phyloP scores from a whole-genome alignment of 768 basidiomycete genomes.

The Russula sp. region DNA sequence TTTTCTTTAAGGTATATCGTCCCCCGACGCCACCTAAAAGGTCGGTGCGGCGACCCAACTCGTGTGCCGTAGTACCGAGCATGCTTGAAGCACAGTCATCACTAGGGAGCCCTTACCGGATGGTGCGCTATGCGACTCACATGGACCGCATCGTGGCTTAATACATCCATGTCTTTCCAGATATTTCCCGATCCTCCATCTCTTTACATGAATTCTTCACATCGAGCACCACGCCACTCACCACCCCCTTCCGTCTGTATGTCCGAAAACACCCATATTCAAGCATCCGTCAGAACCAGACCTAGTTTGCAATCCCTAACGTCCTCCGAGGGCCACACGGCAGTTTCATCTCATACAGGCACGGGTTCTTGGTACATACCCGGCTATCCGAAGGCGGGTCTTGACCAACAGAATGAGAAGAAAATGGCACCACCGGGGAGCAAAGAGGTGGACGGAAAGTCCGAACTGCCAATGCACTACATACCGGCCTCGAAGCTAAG shows the following conservation, averaged over 20 bases:
- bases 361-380: slow-evolving; percentile 25
- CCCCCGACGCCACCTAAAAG: slow-evolving; percentile 38
- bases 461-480: slow-evolving; percentile 26
- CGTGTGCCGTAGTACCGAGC: slow-evolving; percentile 11
- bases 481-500: slow-evolving; percentile 22
- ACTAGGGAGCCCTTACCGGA: slow-evolving; percentile 19
- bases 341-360: slow-evolving; percentile 20
- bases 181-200: slow-evolving; percentile 29
- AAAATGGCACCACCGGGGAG: neutral
- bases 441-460: neutral
- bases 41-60: slow-evolving; percentile 25
- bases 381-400: slow-evolving; percentile 5
- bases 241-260: slow-evolving; percentile 20
- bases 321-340: slow-evolving; percentile 14
- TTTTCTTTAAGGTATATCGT: slow-evolving; percentile 33
- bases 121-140: slow-evolving; percentile 15
- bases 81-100: slow-evolving; percentile 10
- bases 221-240: slow-evolving; percentile 11
- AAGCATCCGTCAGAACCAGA: slow-evolving; percentile 17
- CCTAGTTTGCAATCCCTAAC: slow-evolving; percentile 26
- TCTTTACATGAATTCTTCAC: slow-evolving; percentile 22
- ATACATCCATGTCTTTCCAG: slow-evolving; percentile 9
- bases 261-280: slow-evolving; percentile 20
- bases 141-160: neutral
- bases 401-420: slow-evolving; percentile 9